A percentile compares a stretch with the other conserved stretches of the same genome.
Conservation (phyloP, 306 rosid species). For the Malus fusca region DNA sequence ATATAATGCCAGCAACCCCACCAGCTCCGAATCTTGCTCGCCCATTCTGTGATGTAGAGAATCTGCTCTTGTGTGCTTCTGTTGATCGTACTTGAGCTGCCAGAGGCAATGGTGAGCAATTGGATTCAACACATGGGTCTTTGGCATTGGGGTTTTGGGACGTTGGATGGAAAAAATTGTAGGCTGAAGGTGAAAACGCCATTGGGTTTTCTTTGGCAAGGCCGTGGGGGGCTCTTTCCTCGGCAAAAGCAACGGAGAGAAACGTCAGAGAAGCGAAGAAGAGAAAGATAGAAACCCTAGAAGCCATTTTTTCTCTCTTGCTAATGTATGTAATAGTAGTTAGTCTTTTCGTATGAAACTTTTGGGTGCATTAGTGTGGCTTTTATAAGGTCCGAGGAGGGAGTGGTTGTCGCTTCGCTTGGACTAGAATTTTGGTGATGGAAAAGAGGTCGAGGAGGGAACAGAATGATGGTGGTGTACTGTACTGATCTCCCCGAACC, state of each 20-base stretch:
- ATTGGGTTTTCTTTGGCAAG: slow-evolving; percentile 46
- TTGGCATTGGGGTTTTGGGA: slow-evolving; percentile 22
- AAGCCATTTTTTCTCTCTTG: slow-evolving; percentile 24
- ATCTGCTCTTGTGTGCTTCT: slow-evolving; percentile 44
- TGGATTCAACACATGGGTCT: slow-evolving; percentile 47
- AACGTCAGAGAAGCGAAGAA: slow-evolving; percentile 36
- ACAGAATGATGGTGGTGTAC: slow-evolving; percentile 50
- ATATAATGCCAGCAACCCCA: slow-evolving; percentile 47
- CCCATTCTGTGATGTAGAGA: slow-evolving; percentile 14
- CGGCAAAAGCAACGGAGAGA: slow-evolving; percentile 37
- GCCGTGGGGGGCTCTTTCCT: slow-evolving; percentile 90
- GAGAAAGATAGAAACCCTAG: slow-evolving; percentile 27
- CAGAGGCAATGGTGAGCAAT: slow-evolving; percentile 67
- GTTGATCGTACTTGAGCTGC: slow-evolving; percentile 66
- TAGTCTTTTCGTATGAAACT: slow-evolving; percentile 18
- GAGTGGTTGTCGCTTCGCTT: slow-evolving; percentile 65
- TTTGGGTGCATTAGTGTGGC: slow-evolving; percentile 20
- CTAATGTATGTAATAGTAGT: background rate
- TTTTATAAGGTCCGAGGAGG: slow-evolving; percentile 50
- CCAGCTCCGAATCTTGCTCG: slow-evolving; percentile 36
- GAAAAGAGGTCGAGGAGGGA: slow-evolving; percentile 29
- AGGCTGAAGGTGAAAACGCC: slow-evolving; percentile 70
- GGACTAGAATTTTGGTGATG: slow-evolving; percentile 41
- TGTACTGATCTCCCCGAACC: background rate
- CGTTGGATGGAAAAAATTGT: slow-evolving; percentile 74